Conservation (phyloP, 2,329 filamentous ascomycete genomes). For the Leptodontidium sp. region DNA sequence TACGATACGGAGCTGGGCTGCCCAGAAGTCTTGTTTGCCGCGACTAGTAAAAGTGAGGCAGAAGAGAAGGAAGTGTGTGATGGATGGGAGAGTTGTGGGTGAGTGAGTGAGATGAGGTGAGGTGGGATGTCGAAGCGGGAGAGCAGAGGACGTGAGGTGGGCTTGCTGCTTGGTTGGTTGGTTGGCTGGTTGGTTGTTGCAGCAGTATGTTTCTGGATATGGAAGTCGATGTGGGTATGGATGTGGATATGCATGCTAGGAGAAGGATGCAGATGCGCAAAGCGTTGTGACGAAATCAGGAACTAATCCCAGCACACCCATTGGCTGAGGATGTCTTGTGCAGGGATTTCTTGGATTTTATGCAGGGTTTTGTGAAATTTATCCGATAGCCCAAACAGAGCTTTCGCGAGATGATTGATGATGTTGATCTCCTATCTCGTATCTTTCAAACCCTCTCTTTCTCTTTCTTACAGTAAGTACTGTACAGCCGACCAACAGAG, state of each 20-base stretch:
- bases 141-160: not conserved
- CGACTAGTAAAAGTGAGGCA: slow-evolving; percentile 23
- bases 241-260: not conserved
- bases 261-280: slow-evolving; percentile 5
- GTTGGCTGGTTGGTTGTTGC: not conserved
- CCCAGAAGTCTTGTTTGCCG: not conserved
- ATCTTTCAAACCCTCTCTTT: too few species aligned
- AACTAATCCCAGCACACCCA: not conserved
- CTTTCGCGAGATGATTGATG: slow-evolving; percentile 11
- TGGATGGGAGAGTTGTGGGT: not conserved
- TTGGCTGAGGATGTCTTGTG: slow-evolving; percentile 11
- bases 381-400: slow-evolving; percentile 13
- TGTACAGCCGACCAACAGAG: too few species aligned
- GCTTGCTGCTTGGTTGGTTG: slow-evolving; percentile 3
- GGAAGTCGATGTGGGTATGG: not conserved
- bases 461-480: too few species aligned
- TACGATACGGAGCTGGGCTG: not conserved
- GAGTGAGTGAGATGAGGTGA: not conserved
- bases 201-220: not conserved
- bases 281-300: slow-evolving; percentile 15
- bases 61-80: slow-evolving; percentile 10
- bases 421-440: not conserved
- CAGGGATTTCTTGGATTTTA: not conserved
- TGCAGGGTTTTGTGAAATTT: slow-evolving; percentile 15
- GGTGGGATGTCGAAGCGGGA: slow-evolving; percentile 2